Conservation (phyloP, 257 asterid genomes). For the Solanum tarijense region DNA sequence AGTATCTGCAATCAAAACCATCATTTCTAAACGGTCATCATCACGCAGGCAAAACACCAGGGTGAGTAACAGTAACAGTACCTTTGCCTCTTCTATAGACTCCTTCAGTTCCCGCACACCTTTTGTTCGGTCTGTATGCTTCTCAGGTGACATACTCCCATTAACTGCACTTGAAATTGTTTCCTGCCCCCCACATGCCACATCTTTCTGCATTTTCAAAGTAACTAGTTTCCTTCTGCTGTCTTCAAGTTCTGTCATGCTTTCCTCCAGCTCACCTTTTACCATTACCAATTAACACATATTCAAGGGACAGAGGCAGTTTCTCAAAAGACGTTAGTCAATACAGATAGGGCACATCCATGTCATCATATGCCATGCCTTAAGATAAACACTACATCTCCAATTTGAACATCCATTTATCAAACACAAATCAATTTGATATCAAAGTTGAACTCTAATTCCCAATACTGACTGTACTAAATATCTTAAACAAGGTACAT, state of each 20-base stretch:
- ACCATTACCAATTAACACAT: background rate
- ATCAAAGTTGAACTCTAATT: background rate
- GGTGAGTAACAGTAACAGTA: constrained; percentile 14
- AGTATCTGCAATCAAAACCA: constrained; percentile 43
- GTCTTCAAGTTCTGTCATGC: constrained; percentile 86
- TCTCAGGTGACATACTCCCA: constrained; percentile 77
- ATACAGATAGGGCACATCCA: background rate
- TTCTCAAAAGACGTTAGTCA: background rate
- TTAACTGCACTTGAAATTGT: constrained; percentile 52
- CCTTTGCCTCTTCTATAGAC: constrained; percentile 77
- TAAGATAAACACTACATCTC: background rate
- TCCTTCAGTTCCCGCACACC: constrained; percentile 63
- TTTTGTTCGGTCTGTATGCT: constrained; percentile 58
- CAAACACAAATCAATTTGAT: background rate
- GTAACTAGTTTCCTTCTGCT: constrained; percentile 78
- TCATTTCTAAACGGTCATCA: background rate
- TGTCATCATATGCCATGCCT: background rate
- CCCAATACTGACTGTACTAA: background rate
- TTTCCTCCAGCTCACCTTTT: constrained; percentile 86
- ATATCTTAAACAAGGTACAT: background rate
- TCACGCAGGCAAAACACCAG: background rate
- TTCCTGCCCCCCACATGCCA: constrained; percentile 48
- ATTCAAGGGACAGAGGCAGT: background rate
- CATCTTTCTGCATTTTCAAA: constrained; percentile 82
- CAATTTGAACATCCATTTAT: background rate